phyloP scores from a whole-genome alignment of 345 rosid species.

The Salix arbutifolia region DNA sequence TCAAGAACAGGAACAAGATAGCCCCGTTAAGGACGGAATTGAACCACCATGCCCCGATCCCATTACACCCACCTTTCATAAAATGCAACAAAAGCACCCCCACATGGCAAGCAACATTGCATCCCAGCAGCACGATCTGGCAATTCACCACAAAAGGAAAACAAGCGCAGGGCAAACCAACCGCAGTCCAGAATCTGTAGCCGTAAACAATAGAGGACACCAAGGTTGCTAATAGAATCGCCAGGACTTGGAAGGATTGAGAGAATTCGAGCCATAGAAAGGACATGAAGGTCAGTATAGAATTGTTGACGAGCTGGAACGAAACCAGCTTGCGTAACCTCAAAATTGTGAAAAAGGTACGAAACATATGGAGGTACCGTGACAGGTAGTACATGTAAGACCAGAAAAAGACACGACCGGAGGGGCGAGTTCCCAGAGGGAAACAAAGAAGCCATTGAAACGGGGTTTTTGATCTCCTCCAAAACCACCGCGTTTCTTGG shows the following conservation, averaged over 20 bases:
- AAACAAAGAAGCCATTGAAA: conserved; percentile 92
- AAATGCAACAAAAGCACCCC: conserved; percentile 69
- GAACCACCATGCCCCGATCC: conserved; percentile 82
- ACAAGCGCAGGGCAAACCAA: conserved; percentile 64
- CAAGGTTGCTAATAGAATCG: conserved; percentile 63
- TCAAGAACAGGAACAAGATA: conserved; percentile 52
- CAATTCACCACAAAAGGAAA: conserved; percentile 68
- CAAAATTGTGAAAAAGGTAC: conserved; percentile 55
- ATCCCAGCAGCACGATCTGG: conserved; percentile 52
- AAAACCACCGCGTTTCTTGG: conserved; percentile 79
- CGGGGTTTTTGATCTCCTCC: conserved; percentile 66
- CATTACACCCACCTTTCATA: conserved; percentile 85
- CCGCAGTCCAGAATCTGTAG: conserved; percentile 63
- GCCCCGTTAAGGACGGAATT: conserved; percentile 71
- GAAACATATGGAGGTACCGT: conserved; percentile 72
- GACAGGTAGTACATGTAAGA: conserved; percentile 78
- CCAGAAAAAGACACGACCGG: conserved; percentile 98
- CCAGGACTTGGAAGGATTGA: conserved; percentile 83
- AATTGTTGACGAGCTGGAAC: conserved; percentile 61
- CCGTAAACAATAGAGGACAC: conserved; percentile 68
- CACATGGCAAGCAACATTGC: conserved; percentile 69
- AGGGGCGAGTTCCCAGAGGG: conserved; percentile 84
- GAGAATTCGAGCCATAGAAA: conserved; percentile 89
- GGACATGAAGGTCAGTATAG: conserved; percentile 55
- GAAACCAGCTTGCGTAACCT: conserved; percentile 45